phyloP scores from a whole-genome alignment of 352 stramenopile genomes.

The Elongisporangium anandrum region DNA sequence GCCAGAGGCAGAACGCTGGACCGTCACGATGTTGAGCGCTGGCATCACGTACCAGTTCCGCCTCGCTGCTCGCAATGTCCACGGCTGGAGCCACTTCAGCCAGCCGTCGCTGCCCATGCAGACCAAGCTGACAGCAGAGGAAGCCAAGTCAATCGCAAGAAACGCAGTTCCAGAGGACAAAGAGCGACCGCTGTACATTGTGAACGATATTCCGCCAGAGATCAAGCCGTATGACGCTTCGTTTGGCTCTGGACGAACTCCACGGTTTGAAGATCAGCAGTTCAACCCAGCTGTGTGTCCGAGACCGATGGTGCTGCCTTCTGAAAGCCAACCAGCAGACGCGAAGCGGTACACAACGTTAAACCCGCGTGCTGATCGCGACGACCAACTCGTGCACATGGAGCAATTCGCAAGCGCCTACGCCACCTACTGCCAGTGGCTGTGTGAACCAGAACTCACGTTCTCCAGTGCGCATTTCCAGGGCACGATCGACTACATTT shows the following conservation, averaged over 20 bases:
- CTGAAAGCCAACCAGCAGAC: slow-evolving; percentile 8
- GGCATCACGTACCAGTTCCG: slow-evolving; percentile 85
- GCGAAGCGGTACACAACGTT: slow-evolving; percentile 37
- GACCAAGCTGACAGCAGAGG: slow-evolving; percentile 25
- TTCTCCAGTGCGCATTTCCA: slow-evolving; percentile 52
- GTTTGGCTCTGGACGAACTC: slow-evolving; percentile 59
- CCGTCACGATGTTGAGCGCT: slow-evolving; percentile 63
- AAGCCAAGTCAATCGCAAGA: slow-evolving; percentile 8
- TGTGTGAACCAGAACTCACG: slow-evolving; percentile 69
- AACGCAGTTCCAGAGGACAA: slow-evolving; percentile 2
- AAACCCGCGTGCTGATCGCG: slow-evolving; percentile 28
- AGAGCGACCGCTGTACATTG: slow-evolving; percentile 23
- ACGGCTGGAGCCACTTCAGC: slow-evolving; percentile 70
- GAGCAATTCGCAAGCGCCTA: slow-evolving; percentile 79
- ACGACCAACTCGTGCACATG: slow-evolving; percentile 46
- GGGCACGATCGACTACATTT: slow-evolving; percentile 84
- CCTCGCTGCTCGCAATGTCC: slow-evolving; percentile 56
- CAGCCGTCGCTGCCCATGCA: slow-evolving; percentile 51
- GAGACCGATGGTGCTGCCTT: slow-evolving; percentile 12
- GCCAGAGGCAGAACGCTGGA: slow-evolving; percentile 7
- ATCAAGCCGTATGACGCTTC: slow-evolving; percentile 48
- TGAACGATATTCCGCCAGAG: slow-evolving; percentile 28
- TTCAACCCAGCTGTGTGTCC: slow-evolving; percentile 40
- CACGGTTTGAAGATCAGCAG: slow-evolving; percentile 45
- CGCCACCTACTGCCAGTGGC: slow-evolving; percentile 33